Base-by-base conservation (phyloP, 306 rosid species). In the Ceratonia siliqua region DNA sequence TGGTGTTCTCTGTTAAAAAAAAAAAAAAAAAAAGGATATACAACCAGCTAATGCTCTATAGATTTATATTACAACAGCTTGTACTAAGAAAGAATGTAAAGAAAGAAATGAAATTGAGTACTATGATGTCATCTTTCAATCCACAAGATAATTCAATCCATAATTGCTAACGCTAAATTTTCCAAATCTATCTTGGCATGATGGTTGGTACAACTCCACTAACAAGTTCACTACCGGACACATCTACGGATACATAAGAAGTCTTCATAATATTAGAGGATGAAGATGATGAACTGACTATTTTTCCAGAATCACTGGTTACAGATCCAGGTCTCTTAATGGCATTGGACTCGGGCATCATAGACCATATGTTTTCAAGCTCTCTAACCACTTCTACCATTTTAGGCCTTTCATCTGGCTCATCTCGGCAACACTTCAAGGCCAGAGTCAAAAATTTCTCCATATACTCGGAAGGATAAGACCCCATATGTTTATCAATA, bases 191-290 rank as follows among this genome's bases (percentile, higher is more conserved):
- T 80, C 99, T 92, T 61, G 99, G 99, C 2, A 55, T 84, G 73
- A 95, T 95, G 86, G 88, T 85, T 30, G 98, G 97, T 50, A 87
- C 25, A 11, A 79, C 90, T 74, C 88, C 96, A 80, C 99, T 95
- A 50, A 85, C 88, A 67, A 95, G 99, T 80, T 87, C 82, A 78
- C 94, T 92, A 54, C 92, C 91, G 2, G 98, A 95, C 46, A 83
- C 87, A 52, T 95, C 96, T 5, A 83, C 75, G 17, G 92, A 86
- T 74, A 86, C 32, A 54, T 73, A 90, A 72, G 86, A 80, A 83
- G 87, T 84, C 70, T 62, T 86, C n/a, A n/a, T n/a, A 52, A 70
- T 48, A 25, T 84, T 70, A 27, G 93, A 83, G 20, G 99, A 90
- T 65, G 96, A 83, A 77, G 94, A 82, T 25, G 87, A 24, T 33